Evolutionary conservation across 2,329 filamentous ascomycete species (phyloP), one percentile per base, ranked within the genome.

Genomic region (Cercospora berteroae): DNA sequence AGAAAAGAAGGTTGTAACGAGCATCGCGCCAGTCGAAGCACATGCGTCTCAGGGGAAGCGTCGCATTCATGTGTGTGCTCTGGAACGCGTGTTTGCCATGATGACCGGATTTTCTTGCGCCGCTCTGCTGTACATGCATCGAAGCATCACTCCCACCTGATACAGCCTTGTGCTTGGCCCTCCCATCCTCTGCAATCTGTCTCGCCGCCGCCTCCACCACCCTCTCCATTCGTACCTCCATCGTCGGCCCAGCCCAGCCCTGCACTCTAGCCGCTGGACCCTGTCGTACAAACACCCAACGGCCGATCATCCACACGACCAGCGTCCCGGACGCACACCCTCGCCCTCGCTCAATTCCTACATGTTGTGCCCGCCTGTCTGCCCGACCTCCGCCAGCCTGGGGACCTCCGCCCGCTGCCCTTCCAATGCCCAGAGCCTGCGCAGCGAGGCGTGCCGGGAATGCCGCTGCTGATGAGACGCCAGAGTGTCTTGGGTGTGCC

Each of bases 401-500:
- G 20, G 36, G 23, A 25, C 42, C 42, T 60, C 57, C 44, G 36
- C 59, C 20, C 23, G 20, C 60, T 39, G 48, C 60, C 16, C 36
- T 65, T 12, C 70, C 70, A 69, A 72, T 71, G 67, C 63, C 27
- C 48, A 60, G 64, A 60, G 67, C 69, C 36, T 31, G 42, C 59
- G 50, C 64, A 31, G 58, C 57, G 68, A 63, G 61, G 61, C 72
- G 65, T 71, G 72, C 71, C 72, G 74, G 74, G 69, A 69, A 78
- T 78, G 77, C 77, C 75, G 67, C 70, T 75, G 76, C 76, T 75
- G 65, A 70, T 76, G 73, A 78, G 79, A 68, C 81, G 82, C 65
- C 78, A 80, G 69, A 82, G 80, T 71, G 80, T 80, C 63, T 76
- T 82, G 72, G 80, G 82, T 68, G 78, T 74, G 39, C 68, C 62